Evolutionary conservation across 176 grass and related monocot species (phyloP), one percentile per base, ranked within the genome.

Genomic region (Poa pratensis): DNA sequence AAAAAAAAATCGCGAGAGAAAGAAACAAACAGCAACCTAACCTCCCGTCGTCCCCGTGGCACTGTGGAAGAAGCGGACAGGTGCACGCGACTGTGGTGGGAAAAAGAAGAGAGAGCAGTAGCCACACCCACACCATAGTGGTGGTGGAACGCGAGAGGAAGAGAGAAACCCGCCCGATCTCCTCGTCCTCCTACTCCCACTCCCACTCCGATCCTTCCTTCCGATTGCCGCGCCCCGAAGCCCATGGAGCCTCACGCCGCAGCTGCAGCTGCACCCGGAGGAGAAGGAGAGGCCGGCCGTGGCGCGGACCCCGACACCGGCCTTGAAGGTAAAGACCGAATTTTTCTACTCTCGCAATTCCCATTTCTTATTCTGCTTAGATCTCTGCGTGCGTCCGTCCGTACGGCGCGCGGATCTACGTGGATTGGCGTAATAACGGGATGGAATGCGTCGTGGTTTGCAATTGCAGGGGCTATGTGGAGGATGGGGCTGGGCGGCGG

Each of bases 311-410:
- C 89, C 30, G 88, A 86, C 64, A 87, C 91, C 61, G 91, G 80
- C 10, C 83, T 98, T 8, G 89, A 95, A 98, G 95, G 95, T 95
- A 7, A 40, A 40, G 4, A 37, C n/a, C n/a, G n/a, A n/a, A n/a
- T n/a, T n/a, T n/a, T n/a, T n/a, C n/a, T n/a, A n/a, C n/a, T 22
- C 67, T 22, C 11, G 18, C 5, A 1, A 1, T 23, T 37, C 30
- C 7, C 9, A 5, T 53, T 23, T 32, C 8, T 7, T 11, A 20
- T 30, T 3, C 0, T 9, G 43, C 20, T 48, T 66, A 79, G 84
- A 87, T 90, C 89, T 80, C 84, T 2, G 37, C 26, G 32, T 3
- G 37, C 26, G 34, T 6, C 26, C 69, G 87, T 80, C 26, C 60
- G 87, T 80, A 28, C 87, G 82, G 65, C 72, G 26, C 54, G 61